These are phyloP conservation scores for Plantago coronopus DNA, from an alignment of 305 asterid species.

Conservation along the genomic window DNA sequence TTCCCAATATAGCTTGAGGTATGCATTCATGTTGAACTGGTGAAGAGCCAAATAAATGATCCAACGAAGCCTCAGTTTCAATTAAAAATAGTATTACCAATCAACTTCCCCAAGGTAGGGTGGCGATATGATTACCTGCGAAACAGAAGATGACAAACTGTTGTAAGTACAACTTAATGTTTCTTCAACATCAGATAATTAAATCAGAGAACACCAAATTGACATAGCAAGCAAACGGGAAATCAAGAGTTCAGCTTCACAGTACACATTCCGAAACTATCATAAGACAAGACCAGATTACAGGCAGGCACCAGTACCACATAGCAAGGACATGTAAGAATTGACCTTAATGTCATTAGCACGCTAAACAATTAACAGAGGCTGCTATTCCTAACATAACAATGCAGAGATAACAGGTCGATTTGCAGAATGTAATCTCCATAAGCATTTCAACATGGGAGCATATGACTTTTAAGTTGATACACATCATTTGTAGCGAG, in stretches of 20 bases:
- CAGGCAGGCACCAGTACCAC: not conserved
- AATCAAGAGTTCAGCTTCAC: not conserved
- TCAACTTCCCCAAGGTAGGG: slow-evolving; percentile 75
- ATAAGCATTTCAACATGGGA: not conserved
- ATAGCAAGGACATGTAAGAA: not conserved
- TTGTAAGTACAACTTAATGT: slow-evolving; percentile 2
- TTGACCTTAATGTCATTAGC: not conserved
- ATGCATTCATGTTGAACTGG: slow-evolving; percentile 97
- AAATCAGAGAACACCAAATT: not conserved
- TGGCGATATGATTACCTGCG: slow-evolving; percentile 68
- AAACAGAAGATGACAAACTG: slow-evolving; percentile 15
- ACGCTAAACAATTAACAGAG: too few species aligned
- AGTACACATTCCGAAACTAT: not conserved
- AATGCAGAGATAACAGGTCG: not conserved
- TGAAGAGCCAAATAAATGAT: slow-evolving; percentile 75
- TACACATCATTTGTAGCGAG: too few species aligned
- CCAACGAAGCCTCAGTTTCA: slow-evolving; percentile 88
- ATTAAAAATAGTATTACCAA: slow-evolving; percentile 64
- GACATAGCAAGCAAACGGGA: not conserved
- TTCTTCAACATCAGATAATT: slow-evolving; percentile 4
- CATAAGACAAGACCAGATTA: not conserved
- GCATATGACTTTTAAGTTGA: not conserved
- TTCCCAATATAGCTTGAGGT: slow-evolving; percentile 93
- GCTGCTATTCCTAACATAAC: not conserved
- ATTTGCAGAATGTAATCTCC: not conserved